Percentiles rank a stretch among this genome's conserved stretches.
phyloP scores from a whole-genome alignment of 129 eudicot species.

The Artemisia tridentata region DNA sequence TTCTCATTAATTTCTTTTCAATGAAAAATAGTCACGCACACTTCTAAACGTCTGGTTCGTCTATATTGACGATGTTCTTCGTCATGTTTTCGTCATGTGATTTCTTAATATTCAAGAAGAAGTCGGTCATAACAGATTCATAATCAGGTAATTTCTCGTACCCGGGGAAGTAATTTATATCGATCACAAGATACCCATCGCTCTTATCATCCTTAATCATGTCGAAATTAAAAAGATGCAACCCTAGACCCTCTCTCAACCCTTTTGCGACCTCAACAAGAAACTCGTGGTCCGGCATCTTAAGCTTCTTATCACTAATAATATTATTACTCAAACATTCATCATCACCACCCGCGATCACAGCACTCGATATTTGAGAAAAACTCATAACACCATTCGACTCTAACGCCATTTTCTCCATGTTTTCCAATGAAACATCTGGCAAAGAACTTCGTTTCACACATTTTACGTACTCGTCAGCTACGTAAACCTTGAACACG shows the following conservation, averaged over 20 bases:
- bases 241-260: conserved; percentile 37
- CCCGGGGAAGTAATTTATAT: conserved; percentile 77
- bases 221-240: conserved; percentile 69
- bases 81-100: conserved; percentile 10
- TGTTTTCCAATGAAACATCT: conserved; percentile 36
- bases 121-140: conserved; percentile 53
- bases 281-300: conserved; percentile 43
- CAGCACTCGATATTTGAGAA: conserved; percentile 42
- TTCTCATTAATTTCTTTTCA: too few species aligned
- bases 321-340: neutral
- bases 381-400: conserved; percentile 29
- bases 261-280: conserved; percentile 47
- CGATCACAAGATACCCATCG: conserved; percentile 59
- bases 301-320: neutral
- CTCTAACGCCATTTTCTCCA: conserved; percentile 18
- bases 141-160: conserved; percentile 64
- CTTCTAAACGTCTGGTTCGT: conserved; percentile 5
- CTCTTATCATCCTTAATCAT: conserved; percentile 50
- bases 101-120: conserved; percentile 37
- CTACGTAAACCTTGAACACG: conserved; percentile 78
- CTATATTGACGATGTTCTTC: neutral
- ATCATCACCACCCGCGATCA: conserved; percentile 10
- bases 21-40: neutral
- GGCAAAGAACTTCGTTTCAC: conserved; percentile 67
- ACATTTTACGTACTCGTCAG: conserved; percentile 51